Conservation (phyloP, 2,329 filamentous ascomycete species). For the Dactylella cylindrospora region DNA sequence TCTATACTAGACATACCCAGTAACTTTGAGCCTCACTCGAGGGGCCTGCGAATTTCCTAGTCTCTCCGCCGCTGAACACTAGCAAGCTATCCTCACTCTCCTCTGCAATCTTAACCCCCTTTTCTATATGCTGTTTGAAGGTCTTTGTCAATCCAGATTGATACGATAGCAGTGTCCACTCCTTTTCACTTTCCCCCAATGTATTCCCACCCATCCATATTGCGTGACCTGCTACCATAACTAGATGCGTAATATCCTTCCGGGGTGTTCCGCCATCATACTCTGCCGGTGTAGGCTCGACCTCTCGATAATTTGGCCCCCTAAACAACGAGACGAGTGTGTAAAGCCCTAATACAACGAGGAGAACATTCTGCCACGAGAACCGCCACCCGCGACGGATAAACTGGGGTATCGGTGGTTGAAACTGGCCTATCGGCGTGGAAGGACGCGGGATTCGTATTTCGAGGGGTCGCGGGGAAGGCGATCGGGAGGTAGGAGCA, state of each 20-base stretch:
- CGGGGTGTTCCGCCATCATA: slow-evolving; percentile 34
- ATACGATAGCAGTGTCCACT: slow-evolving; percentile 47
- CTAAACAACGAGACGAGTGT: no score
- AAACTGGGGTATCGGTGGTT: slow-evolving; percentile 11
- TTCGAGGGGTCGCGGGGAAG: slow-evolving; percentile 28
- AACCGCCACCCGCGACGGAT: slow-evolving; percentile 19
- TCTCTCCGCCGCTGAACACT: slow-evolving; percentile 71
- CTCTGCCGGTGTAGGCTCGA: slow-evolving; percentile 10
- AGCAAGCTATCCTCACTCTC: slow-evolving; percentile 59
- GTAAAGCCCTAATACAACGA: slow-evolving; percentile 18
- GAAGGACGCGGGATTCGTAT: slow-evolving; percentile 18
- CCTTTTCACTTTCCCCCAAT: slow-evolving; percentile 44
- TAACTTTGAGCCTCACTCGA: slow-evolving; percentile 67
- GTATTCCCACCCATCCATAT: slow-evolving; percentile 48
- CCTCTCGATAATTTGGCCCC: no score
- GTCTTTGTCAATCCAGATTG: slow-evolving; percentile 76
- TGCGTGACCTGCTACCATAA: slow-evolving; percentile 48
- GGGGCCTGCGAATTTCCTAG: slow-evolving; percentile 59
- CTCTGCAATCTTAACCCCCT: slow-evolving; percentile 61
- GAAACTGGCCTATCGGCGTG: slow-evolving; percentile 3
- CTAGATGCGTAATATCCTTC: slow-evolving; percentile 42
- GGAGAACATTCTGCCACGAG: slow-evolving; percentile 23
- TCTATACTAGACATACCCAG: slow-evolving; percentile 52
- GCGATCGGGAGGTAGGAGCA: slow-evolving; percentile 21
- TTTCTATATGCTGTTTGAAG: slow-evolving; percentile 73